Percentiles rank a stretch among this genome's conserved stretches.
Evolutionary conservation across 2,329 filamentous ascomycete genomes (phyloP).

Genomic region (Massarina eburnea): DNA sequence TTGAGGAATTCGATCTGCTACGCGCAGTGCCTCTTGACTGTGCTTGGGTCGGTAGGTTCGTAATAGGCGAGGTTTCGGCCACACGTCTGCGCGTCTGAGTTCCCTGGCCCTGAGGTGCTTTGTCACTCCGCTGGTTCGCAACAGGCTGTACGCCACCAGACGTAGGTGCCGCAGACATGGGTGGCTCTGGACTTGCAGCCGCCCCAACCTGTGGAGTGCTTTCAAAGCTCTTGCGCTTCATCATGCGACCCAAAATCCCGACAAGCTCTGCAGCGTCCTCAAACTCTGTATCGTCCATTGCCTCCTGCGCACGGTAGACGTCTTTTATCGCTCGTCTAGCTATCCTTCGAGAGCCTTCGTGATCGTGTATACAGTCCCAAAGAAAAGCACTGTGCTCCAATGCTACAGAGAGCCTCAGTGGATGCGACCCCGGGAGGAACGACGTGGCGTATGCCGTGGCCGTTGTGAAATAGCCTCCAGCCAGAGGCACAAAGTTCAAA

Average conservation of each 20-base stretch:
- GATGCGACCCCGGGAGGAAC: conserved; percentile 83
- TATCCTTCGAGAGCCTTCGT: conserved; percentile 71
- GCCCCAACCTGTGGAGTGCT: conserved; percentile 38
- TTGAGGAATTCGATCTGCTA: conserved; percentile 32
- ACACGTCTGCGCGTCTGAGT: conserved; percentile 26
- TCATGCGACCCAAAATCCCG: conserved; percentile 82
- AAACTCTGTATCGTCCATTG: conserved; percentile 95
- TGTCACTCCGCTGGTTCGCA: conserved; percentile 9
- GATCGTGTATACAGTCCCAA: conserved; percentile 88
- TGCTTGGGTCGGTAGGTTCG: conserved; percentile 19
- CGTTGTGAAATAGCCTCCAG: conserved; percentile 77
- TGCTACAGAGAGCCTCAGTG: conserved; percentile 83
- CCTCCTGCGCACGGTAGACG: conserved; percentile 87
- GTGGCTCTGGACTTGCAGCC: conserved; percentile 32
- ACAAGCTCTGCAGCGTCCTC: conserved; percentile 88
- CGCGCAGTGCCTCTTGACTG: conserved; percentile 21
- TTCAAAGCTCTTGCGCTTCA: conserved; percentile 63
- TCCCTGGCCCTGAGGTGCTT: conserved; percentile 16
- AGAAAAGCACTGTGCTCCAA: conserved; percentile 92
- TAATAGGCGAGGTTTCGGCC: conserved; percentile 29
- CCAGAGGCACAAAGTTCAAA: conserved; percentile 79
- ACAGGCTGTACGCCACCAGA: conserved; percentile 7
- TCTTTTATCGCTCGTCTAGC: conserved; percentile 84
- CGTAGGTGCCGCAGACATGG: conserved; percentile 17
- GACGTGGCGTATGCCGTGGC: conserved; percentile 73